Evolutionary conservation across 768 basidiomycete species (phyloP).

Genomic region (Leccinum longicurvipes): DNA sequence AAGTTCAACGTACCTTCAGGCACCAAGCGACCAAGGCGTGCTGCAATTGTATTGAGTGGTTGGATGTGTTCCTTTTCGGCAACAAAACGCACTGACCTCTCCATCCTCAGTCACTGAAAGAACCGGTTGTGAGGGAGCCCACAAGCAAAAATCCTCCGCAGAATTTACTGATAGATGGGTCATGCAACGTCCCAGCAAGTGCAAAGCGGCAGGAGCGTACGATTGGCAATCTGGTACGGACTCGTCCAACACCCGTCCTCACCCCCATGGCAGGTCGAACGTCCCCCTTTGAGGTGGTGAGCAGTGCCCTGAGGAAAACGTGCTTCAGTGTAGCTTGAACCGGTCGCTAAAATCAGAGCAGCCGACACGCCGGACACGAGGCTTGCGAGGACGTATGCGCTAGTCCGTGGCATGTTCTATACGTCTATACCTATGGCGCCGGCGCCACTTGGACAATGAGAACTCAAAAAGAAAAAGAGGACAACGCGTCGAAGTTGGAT

Average conservation of each 20-base stretch:
- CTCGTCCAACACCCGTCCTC: conserved; percentile 64
- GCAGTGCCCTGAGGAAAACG: conserved; percentile 50
- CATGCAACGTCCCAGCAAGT: background rate
- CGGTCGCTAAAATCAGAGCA: conserved; percentile 15
- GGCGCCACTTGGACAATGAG: conserved; percentile 7
- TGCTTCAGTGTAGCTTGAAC: conserved; percentile 38
- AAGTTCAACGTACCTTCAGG: conserved; percentile 31
- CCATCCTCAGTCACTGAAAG: conserved; percentile 56
- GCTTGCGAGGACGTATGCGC: conserved; percentile 17
- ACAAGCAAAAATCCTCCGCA: conserved; percentile 53
- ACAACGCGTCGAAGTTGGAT: background rate
- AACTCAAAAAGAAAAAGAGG: conserved; percentile 7
- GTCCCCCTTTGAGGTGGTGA: conserved; percentile 51
- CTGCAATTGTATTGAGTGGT: conserved; percentile 25
- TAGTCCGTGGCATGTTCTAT: conserved; percentile 16
- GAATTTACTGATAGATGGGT: conserved; percentile 46
- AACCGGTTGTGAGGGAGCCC: conserved; percentile 49
- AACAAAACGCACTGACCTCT: conserved; percentile 42
- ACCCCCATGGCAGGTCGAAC: conserved; percentile 64
- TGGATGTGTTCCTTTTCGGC: conserved; percentile 6
- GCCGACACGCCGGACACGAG: conserved; percentile 18
- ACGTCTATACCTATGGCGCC: conserved; percentile 11
- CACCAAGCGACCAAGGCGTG: conserved; percentile 56
- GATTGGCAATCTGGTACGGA: conserved; percentile 63
- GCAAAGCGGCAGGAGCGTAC: conserved; percentile 33